Conservation (phyloP, 257 asterid genomes). For the Linderniella brevidens region DNA sequence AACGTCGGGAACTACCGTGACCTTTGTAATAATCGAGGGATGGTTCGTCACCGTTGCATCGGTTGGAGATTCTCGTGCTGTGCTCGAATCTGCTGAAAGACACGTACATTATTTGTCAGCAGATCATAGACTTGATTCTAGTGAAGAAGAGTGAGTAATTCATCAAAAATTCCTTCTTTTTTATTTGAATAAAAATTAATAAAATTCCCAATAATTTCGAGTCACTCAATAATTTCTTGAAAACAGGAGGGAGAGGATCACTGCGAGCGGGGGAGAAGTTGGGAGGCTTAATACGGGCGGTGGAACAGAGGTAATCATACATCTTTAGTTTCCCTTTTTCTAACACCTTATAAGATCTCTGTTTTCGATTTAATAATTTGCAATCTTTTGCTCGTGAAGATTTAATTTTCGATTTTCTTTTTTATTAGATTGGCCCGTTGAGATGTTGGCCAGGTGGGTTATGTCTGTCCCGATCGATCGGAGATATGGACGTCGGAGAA, state of each 20-base stretch:
- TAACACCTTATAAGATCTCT: not conserved
- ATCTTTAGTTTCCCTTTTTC: not conserved
- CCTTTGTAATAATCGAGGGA: slow-evolving; percentile 86
- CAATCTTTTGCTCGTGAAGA: slow-evolving; percentile 9
- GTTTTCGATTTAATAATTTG: not conserved
- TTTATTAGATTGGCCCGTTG: slow-evolving; percentile 74
- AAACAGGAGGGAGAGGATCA: slow-evolving; percentile 84
- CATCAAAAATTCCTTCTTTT: not conserved
- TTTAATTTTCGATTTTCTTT: slow-evolving; percentile 3
- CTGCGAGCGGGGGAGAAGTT: slow-evolving; percentile 90
- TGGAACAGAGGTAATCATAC: slow-evolving; percentile 72
- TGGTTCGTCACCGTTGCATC: slow-evolving; percentile 95
- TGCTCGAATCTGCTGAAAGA: slow-evolving; percentile 93
- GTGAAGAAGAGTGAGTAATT: slow-evolving; percentile 75
- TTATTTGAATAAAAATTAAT: not conserved
- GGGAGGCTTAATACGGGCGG: slow-evolving; percentile 97
- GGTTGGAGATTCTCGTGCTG: slow-evolving; percentile 93
- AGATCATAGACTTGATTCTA: slow-evolving; percentile 91
- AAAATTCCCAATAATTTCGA: slow-evolving; percentile 1
- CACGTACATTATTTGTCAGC: slow-evolving; percentile 71
- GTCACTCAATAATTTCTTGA: slow-evolving; percentile 12
- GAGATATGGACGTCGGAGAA: slow-evolving; percentile 99
- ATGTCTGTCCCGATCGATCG: slow-evolving; percentile 94
- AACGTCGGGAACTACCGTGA: slow-evolving; percentile 94
- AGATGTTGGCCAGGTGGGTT: slow-evolving; percentile 99